Percentiles rank a stretch among this genome's conserved stretches.
Conservation (phyloP, 176 grass and related monocot species). For the Tillandsia fasciculata region DNA sequence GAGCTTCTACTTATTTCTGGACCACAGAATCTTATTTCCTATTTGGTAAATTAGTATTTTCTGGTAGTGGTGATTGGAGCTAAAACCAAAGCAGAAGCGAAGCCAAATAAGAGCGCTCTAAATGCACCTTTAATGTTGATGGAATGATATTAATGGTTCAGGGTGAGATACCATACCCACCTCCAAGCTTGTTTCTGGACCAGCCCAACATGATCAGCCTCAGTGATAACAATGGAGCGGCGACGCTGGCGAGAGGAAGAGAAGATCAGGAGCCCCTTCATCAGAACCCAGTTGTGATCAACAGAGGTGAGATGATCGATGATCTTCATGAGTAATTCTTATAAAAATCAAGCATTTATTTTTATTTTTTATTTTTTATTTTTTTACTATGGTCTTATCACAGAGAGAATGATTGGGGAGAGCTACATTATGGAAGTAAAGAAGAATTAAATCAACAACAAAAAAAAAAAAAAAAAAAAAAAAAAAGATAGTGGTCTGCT, state of each 20-base stretch:
- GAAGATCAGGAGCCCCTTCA: constrained; percentile 41
- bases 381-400: neutral
- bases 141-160: constrained; percentile 7
- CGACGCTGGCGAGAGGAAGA: constrained; percentile 25
- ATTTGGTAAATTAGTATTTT: too few relatives aligned
- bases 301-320: constrained; percentile 51
- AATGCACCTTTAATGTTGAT: too few relatives aligned
- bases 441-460: neutral
- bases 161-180: constrained; percentile 65
- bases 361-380: neutral
- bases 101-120: too few relatives aligned
- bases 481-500: too few relatives aligned
- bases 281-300: constrained; percentile 35
- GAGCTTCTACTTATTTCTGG: too few relatives aligned
- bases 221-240: constrained; percentile 17
- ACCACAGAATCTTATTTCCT: too few relatives aligned
- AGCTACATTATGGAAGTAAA: too few relatives aligned
- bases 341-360: neutral
- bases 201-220: constrained; percentile 44
- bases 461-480: too few relatives aligned
- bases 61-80: too few relatives aligned
- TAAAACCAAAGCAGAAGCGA: too few relatives aligned
- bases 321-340: neutral
- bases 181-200: constrained; percentile 54
- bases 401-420: too few relatives aligned